Percentiles rank a stretch among this genome's conserved stretches.
phyloP scores from a whole-genome alignment of 1,284 basidiomycete genomes.

The Rhodotorula mucilaginosa region DNA sequence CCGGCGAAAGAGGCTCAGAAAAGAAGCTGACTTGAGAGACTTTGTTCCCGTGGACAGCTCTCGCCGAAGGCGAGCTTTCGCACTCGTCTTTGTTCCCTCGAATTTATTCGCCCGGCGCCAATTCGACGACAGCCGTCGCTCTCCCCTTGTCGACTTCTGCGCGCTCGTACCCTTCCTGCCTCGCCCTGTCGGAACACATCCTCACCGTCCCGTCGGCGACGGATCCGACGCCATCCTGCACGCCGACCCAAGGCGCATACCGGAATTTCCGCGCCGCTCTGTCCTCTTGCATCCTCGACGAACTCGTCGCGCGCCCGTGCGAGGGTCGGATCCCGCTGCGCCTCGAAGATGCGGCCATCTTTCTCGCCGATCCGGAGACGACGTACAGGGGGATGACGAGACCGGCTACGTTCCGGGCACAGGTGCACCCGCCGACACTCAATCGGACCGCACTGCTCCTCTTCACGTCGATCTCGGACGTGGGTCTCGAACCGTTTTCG shows the following conservation, averaged over 20 bases:
- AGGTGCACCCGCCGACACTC: neutral
- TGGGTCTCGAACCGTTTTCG: neutral
- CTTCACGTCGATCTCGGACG: neutral
- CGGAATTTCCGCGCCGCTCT: conserved; percentile 9
- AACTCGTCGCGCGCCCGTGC: neutral
- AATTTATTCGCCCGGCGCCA: conserved; percentile 12
- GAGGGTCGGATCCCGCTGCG: neutral
- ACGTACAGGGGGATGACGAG: neutral
- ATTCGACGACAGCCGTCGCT: neutral
- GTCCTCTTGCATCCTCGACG: conserved; percentile 3
- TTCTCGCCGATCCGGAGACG: neutral
- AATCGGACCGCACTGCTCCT: neutral
- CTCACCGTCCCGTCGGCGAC: conserved; percentile 7
- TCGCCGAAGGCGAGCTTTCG: conserved; percentile 24
- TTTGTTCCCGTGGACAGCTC: conserved; percentile 1
- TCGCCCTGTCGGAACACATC: conserved; percentile 19
- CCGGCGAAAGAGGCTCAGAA: neutral
- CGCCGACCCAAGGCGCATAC: conserved; percentile 1
- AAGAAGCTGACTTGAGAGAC: neutral
- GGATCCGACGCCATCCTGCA: neutral
- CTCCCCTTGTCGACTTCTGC: conserved; percentile 3
- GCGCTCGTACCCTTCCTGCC: conserved; percentile 23
- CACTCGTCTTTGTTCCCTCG: conserved; percentile 32
- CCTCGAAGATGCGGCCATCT: neutral
- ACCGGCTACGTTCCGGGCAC: neutral